Conservation (phyloP, 495 filamentous ascomycete species). For the Pseudevernia furfuracea region DNA sequence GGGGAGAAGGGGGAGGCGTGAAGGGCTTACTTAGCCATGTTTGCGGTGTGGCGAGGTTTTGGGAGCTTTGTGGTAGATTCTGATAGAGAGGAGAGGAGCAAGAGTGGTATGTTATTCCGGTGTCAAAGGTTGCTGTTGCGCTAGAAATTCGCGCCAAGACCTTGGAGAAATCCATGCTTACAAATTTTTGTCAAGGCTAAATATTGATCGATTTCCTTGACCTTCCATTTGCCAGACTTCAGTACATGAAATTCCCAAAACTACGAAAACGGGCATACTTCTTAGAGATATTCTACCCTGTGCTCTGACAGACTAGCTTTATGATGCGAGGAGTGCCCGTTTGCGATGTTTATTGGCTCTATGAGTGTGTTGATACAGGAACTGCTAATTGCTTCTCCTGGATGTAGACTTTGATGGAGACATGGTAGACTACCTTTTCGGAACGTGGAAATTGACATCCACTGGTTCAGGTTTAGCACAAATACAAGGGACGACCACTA, state of each 20-base stretch:
- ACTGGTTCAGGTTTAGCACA: not conserved
- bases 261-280: too few relatives aligned
- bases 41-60: not conserved
- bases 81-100: not conserved
- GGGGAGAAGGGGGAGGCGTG: not conserved
- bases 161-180: not conserved
- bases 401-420: too few relatives aligned
- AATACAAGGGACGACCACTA: not conserved
- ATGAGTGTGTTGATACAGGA: too few relatives aligned
- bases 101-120: not conserved
- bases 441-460: too few relatives aligned
- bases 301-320: conserved; percentile 3
- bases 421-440: too few relatives aligned
- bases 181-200: conserved; percentile 20
- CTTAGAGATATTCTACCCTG: too few relatives aligned
- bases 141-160: conserved; percentile 1
- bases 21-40: conserved; percentile 22
- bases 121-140: not conserved
- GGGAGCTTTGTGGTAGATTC: not conserved
- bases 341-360: too few relatives aligned
- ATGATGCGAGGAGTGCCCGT: too few relatives aligned
- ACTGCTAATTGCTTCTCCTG: too few relatives aligned
- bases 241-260: too few relatives aligned
- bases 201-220: not conserved
- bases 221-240: not conserved